Conservation (phyloP, 2,329 filamentous ascomycete species). For the Trichoderma sp. region DNA sequence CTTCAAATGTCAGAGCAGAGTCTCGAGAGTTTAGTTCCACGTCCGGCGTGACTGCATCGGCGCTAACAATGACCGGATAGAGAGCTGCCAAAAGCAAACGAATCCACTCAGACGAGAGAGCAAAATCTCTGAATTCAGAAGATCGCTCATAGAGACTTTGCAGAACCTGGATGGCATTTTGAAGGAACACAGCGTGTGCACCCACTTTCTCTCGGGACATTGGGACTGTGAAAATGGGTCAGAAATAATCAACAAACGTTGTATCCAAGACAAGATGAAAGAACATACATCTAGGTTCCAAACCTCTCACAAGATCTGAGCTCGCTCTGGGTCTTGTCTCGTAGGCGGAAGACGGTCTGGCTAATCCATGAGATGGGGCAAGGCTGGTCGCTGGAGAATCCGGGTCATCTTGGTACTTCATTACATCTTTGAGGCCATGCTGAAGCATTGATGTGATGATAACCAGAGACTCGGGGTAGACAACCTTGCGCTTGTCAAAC, state of each 20-base stretch:
- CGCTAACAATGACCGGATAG: slow-evolving; percentile 86
- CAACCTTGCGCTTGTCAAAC: slow-evolving; percentile 70
- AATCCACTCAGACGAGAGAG: slow-evolving; percentile 77
- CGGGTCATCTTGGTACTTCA: slow-evolving; percentile 64
- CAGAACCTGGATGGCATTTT: slow-evolving; percentile 78
- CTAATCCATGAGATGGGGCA: slow-evolving; percentile 14
- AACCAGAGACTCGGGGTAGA: slow-evolving; percentile 76
- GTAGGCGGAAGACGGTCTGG: slow-evolving; percentile 26
- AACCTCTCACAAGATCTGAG: slow-evolving; percentile 67
- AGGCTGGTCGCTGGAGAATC: slow-evolving; percentile 51
- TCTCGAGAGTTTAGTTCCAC: slow-evolving; percentile 85
- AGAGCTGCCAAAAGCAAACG: slow-evolving; percentile 77
- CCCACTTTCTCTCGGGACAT: slow-evolving; percentile 49
- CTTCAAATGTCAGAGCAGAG: slow-evolving; percentile 80
- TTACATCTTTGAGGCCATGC: slow-evolving; percentile 74
- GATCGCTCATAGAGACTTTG: slow-evolving; percentile 79
- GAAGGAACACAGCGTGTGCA: slow-evolving; percentile 66
- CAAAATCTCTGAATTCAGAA: slow-evolving; percentile 78
- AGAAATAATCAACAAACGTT: slow-evolving; percentile 25
- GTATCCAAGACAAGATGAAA: too few species aligned
- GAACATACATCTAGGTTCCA: slow-evolving; percentile 58
- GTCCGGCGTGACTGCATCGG: slow-evolving; percentile 80
- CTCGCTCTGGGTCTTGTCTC: slow-evolving; percentile 51
- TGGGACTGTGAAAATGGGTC: slow-evolving; percentile 34
- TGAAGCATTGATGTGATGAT: slow-evolving; percentile 88